Conservation (phyloP, 768 basidiomycete species). For the Leccinum boreale region DNA sequence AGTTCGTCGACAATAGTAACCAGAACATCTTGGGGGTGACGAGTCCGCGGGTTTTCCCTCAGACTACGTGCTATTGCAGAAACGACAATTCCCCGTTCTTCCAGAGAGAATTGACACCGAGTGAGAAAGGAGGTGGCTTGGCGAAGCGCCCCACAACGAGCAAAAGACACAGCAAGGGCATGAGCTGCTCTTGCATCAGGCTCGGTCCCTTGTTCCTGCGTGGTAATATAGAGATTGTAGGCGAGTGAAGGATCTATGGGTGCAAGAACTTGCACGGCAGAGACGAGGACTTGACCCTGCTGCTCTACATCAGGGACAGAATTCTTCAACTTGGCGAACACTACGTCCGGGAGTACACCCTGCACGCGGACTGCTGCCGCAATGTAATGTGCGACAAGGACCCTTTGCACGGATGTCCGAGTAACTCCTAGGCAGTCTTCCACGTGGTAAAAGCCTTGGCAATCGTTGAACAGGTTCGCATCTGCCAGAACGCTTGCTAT, state of each 20-base stretch:
- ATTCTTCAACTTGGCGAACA: constrained; percentile 30
- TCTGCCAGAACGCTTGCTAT: constrained; percentile 41
- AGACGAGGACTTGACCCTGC: constrained; percentile 28
- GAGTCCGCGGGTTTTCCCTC: constrained; percentile 31
- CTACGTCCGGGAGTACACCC: constrained; percentile 25
- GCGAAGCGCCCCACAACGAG: constrained; percentile 24
- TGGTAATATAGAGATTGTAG: constrained; percentile 34
- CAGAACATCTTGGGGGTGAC: constrained; percentile 30
- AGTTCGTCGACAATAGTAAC: constrained; percentile 35
- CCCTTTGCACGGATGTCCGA: background rate
- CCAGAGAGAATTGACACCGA: constrained; percentile 27
- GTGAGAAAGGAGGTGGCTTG: constrained; percentile 35
- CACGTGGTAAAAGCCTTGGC: constrained; percentile 31
- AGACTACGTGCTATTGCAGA: constrained; percentile 37
- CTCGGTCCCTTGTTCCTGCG: constrained; percentile 18
- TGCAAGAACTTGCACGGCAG: constrained; percentile 18
- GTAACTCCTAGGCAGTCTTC: constrained; percentile 20
- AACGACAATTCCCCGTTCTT: constrained; percentile 37
- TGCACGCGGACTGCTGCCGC: constrained; percentile 27
- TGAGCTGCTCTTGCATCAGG: constrained; percentile 25
- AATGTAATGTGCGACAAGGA: constrained; percentile 24
- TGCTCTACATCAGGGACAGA: constrained; percentile 22
- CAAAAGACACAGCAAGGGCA: constrained; percentile 30
- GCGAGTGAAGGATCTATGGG: constrained; percentile 31
- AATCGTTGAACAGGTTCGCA: constrained; percentile 34